phyloP scores from a whole-genome alignment of 2,329 filamentous ascomycete genomes.

The Sclerotinia trifoliorum region DNA sequence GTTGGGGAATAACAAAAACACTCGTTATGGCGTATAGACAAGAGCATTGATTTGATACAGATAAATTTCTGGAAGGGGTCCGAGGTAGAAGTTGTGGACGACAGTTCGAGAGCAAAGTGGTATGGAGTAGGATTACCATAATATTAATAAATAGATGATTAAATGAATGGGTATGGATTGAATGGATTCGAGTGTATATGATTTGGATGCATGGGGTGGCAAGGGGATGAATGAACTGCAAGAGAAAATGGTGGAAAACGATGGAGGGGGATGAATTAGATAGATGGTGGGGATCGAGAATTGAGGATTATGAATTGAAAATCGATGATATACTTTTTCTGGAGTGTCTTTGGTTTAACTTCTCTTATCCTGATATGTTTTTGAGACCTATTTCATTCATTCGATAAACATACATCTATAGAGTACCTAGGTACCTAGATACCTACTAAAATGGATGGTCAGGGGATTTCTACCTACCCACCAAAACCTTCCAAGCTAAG shows the following conservation, averaged over 20 bases:
- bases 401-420: too few relatives aligned
- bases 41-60: not conserved
- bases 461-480: not conserved
- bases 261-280: not conserved
- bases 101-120: not conserved
- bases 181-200: conserved; percentile 16
- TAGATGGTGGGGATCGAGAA: conserved; percentile 3
- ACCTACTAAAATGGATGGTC: not conserved
- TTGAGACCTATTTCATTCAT: too few relatives aligned
- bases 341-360: not conserved
- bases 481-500: too few relatives aligned
- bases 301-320: not conserved
- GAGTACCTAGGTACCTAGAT: not conserved
- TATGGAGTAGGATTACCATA: conserved; percentile 4
- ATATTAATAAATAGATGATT: conserved; percentile 21
- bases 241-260: not conserved
- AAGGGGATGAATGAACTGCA: not conserved
- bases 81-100: not conserved
- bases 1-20: conserved; percentile 14
- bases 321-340: not conserved
- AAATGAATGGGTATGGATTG: not conserved
- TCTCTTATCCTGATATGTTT: too few relatives aligned
- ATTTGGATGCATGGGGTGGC: conserved; percentile 2
- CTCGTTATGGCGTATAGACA: conserved; percentile 15
- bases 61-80: not conserved